Base-by-base conservation (phyloP, 768 basidiomycete genomes). In the Scleroderma bovista region DNA sequence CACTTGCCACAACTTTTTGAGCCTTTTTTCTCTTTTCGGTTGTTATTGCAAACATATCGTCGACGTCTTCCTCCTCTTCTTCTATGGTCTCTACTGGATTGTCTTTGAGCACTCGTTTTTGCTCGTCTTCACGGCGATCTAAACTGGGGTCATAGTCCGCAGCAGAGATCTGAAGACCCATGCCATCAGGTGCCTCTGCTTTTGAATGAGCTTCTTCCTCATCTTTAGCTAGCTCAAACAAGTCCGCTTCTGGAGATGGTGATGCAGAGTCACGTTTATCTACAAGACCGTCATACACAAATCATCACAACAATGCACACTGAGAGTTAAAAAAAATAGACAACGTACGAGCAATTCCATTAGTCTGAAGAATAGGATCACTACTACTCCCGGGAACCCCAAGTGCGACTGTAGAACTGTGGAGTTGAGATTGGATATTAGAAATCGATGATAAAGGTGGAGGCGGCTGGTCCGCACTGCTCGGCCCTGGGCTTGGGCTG, bases 11-110 rank as follows among this genome's bases (percentile, higher is more conserved):
- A 7, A 78, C 71, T 61, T 80, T 85, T 72, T 76, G 84, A 9
- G 75, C 65, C 51, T 79, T 84, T 61, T 79, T 83, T 61, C 74
- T 76, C 63, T 77, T 79, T 57, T 77, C 75, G 3, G 60, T 54
- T 17, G 71, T 74, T 19, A 89, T 75, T 20, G 92, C 85, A 60
- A 98, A 98, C 93, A 99, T 97, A 65, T 97, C 95, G 54, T 95
- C 92, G 1, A 95, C 77, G 32, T 93, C 90, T 3, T 92, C 89
- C 8, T 87, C 88, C 11, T 84, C 85, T 23, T 79, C 64, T 49
- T 80, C 77, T 11, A 75, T 65, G 48, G 73, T 75, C 38, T 75
- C 75, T 22, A 72, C 62, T 2, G 67, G 62, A 47, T 69, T 67
- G 17, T 59, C 70, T 29, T 72, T 71, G 24, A 71, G 65, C 29